phyloP scores from a whole-genome alignment of 495 filamentous ascomycete genomes.

The Penicillium odoratum region DNA sequence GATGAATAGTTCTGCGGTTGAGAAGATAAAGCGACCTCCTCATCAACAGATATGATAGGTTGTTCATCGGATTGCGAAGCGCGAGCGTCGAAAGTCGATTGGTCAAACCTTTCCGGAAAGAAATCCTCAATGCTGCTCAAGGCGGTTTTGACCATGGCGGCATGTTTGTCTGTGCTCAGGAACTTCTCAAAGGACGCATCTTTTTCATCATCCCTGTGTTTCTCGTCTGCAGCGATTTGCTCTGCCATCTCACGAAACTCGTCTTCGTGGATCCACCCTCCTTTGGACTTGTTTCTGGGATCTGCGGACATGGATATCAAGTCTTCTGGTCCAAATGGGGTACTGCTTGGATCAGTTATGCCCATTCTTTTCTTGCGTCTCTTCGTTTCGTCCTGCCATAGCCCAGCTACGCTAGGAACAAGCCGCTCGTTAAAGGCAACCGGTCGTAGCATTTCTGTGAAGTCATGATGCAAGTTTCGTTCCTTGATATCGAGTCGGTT shows the following conservation, averaged over 20 bases:
- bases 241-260: slow-evolving; percentile 68
- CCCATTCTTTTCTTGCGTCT: slow-evolving; percentile 72
- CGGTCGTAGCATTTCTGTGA: slow-evolving; percentile 71
- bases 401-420: slow-evolving; percentile 88
- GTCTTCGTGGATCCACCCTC: slow-evolving; percentile 88
- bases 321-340: slow-evolving; percentile 75
- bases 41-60: slow-evolving; percentile 45
- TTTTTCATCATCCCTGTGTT: slow-evolving; percentile 43
- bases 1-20: slow-evolving; percentile 37
- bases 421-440: slow-evolving; percentile 68
- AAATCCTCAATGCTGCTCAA: slow-evolving; percentile 85
- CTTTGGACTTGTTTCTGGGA: slow-evolving; percentile 62
- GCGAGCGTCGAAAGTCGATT: slow-evolving; percentile 18
- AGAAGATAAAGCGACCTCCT: slow-evolving; percentile 47
- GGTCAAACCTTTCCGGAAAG: slow-evolving; percentile 63
- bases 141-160: slow-evolving; percentile 65
- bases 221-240: slow-evolving; percentile 63
- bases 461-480: slow-evolving; percentile 82
- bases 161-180: slow-evolving; percentile 51
- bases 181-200: slow-evolving; percentile 64
- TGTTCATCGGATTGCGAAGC: slow-evolving; percentile 11
- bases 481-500: slow-evolving; percentile 74
- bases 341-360: slow-evolving; percentile 59
- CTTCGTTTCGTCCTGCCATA: slow-evolving; percentile 89
- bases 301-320: slow-evolving; percentile 85